Evolutionary conservation across 129 eudicot genomes (phyloP).

Genomic region (Flaveria robusta): DNA sequence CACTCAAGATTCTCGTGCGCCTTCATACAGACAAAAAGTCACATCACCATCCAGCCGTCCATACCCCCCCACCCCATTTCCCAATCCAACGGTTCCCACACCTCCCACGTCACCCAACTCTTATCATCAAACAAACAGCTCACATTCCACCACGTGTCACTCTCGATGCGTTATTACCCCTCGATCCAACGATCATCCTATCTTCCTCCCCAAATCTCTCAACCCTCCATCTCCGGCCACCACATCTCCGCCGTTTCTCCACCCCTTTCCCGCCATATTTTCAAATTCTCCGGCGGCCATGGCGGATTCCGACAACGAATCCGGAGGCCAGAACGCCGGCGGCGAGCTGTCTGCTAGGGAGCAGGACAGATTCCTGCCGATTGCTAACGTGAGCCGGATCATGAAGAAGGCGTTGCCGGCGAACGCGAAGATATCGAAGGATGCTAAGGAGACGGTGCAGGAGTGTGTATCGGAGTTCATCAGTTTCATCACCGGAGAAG

Average conservation of each 20-base stretch:
- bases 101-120: slow-evolving; percentile 32
- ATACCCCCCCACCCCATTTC: slow-evolving; percentile 17
- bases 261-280: slow-evolving; percentile 26
- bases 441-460: slow-evolving; percentile 60
- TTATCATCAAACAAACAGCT: slow-evolving; percentile 51
- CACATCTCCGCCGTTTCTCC: slow-evolving; percentile 14
- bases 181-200: slow-evolving; percentile 41
- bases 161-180: slow-evolving; percentile 37
- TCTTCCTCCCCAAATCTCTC: slow-evolving; percentile 21
- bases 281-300: slow-evolving; percentile 12
- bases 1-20: slow-evolving; percentile 31
- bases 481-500: slow-evolving; percentile 58
- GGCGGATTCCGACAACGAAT: slow-evolving; percentile 67
- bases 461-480: slow-evolving; percentile 68
- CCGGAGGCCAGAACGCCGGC: slow-evolving; percentile 47
- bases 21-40: slow-evolving; percentile 34
- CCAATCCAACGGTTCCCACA: slow-evolving; percentile 32
- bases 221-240: background rate
- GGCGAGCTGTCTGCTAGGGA: slow-evolving; percentile 52
- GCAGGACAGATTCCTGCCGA: slow-evolving; percentile 58
- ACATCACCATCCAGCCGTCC: slow-evolving; percentile 36
- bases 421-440: slow-evolving; percentile 61
- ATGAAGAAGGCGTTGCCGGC: slow-evolving; percentile 64
- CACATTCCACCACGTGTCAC: slow-evolving; percentile 43
- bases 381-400: slow-evolving; percentile 65